phyloP scores from a whole-genome alignment of 805 yeast species.

The Saccharomyces paradoxus region DNA sequence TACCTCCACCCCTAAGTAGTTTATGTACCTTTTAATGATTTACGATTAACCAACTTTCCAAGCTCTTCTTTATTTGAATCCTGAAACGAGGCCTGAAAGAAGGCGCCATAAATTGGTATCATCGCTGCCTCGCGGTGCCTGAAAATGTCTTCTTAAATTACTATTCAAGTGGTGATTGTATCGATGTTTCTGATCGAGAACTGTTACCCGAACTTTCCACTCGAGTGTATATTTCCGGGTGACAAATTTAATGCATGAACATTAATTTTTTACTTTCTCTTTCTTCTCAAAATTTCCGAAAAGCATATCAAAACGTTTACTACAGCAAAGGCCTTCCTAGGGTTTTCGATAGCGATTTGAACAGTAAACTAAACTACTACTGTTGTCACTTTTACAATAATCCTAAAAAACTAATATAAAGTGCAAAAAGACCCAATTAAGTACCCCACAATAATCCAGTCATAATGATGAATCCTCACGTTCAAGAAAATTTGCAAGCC shows the following conservation, averaged over 20 bases:
- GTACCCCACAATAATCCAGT: too few relatives aligned
- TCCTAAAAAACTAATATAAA: background rate
- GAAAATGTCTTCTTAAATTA: background rate
- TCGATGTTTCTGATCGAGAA: background rate
- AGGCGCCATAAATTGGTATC: background rate
- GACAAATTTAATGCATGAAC: background rate
- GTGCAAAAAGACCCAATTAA: background rate
- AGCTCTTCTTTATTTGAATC: background rate
- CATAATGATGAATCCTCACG: constrained; percentile 21
- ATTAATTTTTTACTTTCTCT: background rate
- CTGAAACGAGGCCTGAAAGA: too few relatives aligned
- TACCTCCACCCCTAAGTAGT: background rate
- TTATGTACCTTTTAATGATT: background rate
- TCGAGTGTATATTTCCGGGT: background rate
- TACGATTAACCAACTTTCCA: background rate
- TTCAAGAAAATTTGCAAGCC: constrained; percentile 25
- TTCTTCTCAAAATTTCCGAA: background rate
- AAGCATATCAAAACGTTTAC: background rate
- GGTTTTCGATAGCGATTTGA: background rate
- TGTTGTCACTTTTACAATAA: background rate
- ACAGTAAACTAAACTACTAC: background rate
- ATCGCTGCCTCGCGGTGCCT: background rate
- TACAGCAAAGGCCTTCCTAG: background rate
- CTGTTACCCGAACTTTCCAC: background rate
- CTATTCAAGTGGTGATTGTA: background rate